These are phyloP conservation scores for Ophiognomonia clavigignenti-juglandacearum DNA, from an alignment of 2,329 filamentous ascomycete genomes.

Conservation along the genomic window DNA sequence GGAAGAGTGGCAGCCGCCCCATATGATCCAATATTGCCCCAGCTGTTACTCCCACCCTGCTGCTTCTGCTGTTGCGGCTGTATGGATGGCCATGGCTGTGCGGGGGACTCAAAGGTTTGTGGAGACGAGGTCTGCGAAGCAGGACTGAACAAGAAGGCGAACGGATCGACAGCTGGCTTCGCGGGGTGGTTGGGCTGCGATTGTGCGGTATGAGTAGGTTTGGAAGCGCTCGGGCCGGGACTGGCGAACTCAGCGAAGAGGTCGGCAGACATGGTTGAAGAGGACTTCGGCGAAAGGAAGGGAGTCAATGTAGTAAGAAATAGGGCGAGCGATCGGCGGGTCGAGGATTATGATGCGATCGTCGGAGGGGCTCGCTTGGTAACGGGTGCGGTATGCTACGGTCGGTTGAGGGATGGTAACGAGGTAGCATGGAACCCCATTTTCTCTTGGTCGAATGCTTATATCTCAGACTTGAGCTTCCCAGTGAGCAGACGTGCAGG, in stretches of 20 bases:
- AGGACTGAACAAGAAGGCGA: conserved; percentile 25
- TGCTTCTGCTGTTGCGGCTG: conserved; percentile 9
- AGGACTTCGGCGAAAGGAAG: no score
- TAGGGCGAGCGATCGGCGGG: not conserved
- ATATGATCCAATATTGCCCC: conserved; percentile 20
- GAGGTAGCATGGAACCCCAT: conserved; percentile 6
- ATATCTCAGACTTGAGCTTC: not conserved
- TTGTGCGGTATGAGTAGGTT: conserved; percentile 14
- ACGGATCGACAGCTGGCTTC: conserved; percentile 23
- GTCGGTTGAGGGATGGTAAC: not conserved
- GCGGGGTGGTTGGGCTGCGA: conserved; percentile 13
- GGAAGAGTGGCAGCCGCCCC: not conserved
- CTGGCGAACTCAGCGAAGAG: conserved; percentile 60
- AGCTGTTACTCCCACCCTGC: conserved; percentile 15
- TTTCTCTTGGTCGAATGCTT: not conserved
- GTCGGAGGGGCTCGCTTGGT: not conserved
- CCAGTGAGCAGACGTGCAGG: conserved; percentile 1
- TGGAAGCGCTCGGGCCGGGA: conserved; percentile 33
- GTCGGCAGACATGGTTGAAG: conserved; percentile 60
- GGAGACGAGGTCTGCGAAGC: conserved; percentile 15
- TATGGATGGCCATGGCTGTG: conserved; percentile 22
- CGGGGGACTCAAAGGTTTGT: conserved; percentile 13
- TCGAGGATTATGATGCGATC: not conserved
- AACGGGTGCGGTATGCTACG: not conserved
- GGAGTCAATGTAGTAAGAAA: not conserved